Evolutionary conservation across 2,329 filamentous ascomycete genomes (phyloP), one percentile per base, ranked within the genome.

Genomic region (Pyrenophora graminea): DNA sequence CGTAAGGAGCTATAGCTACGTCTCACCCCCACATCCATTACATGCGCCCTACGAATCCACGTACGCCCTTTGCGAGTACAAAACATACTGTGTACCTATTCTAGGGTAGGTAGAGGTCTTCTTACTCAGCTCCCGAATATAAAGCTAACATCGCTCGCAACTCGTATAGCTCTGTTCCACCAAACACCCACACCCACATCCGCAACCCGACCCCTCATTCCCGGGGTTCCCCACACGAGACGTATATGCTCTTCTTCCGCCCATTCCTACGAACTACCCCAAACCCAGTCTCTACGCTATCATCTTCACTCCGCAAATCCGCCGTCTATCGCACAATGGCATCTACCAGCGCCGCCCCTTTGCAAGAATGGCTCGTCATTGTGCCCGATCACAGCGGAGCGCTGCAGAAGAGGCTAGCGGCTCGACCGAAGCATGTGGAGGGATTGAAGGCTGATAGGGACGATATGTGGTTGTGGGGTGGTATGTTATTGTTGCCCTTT

Each of bases 291-390:
- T 12, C 8, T 9, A 17, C 21, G 10, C 5, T 12, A 37, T 12
- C 13, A 13, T 25, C 19, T 18, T 9, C 6, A 7, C 32, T 21
- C 39, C 39, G n/a, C 30, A 33, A 33, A 7, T 31, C 9, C 3
- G 9, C 9, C 9, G 9, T 30, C 10, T 13, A 25, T 13, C 51
- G 55, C 48, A 61, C 51, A 46, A 70, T 70, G 67, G 58, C 66
- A 34, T 61, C 58, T 1, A 39, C 18, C 3, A 17, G 38, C 21
- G 8, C 4, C 2, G 48, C 57, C 0, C 59, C 68, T 10, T 55
- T 71, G 7, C 69, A 66, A 27, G 79, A 82, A 71, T 82, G 79
- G 79, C 73, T 82, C 46, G 72, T 79, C 55, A 79, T 82, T 44
- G 56, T 77, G 0, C 78, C 78, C 1, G 79, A 82, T 58, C 64